Conservation (phyloP, 1,284 basidiomycete species). For the Heterobasidion irregulare region DNA sequence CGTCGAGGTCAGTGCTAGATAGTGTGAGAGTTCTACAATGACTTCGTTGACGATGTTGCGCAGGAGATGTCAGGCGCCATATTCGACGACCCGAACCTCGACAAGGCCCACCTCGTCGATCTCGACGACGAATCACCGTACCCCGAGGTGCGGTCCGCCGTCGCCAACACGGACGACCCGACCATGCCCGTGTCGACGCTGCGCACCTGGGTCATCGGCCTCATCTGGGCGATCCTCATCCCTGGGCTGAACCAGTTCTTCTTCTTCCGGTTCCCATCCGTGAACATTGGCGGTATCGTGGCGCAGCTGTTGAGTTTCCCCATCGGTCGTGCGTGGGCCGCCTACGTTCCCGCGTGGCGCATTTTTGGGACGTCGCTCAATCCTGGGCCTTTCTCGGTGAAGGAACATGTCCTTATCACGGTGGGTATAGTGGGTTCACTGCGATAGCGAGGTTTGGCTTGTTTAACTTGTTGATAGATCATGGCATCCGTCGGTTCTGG, state of each 20-base stretch:
- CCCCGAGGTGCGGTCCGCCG: constrained; percentile 58
- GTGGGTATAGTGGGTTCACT: constrained; percentile 24
- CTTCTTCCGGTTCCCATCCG: constrained; percentile 11
- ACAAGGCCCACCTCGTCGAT: constrained; percentile 2
- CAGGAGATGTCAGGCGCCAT: constrained; percentile 4
- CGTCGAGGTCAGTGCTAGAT: neutral
- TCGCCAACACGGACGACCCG: constrained; percentile 57
- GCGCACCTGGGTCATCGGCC: constrained; percentile 49
- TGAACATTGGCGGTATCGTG: constrained; percentile 27
- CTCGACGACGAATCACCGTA: constrained; percentile 37
- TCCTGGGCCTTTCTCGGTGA: constrained; percentile 48
- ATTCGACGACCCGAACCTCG: constrained; percentile 8
- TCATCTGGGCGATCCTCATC: constrained; percentile 36
- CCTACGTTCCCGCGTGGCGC: constrained; percentile 43
- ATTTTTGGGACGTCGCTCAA: constrained; percentile 53
- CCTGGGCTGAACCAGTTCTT: constrained; percentile 30
- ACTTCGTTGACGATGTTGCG: too few species aligned
- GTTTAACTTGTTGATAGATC: constrained; percentile 22
- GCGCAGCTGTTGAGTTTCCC: constrained; percentile 61
- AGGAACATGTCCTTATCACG: constrained; percentile 49
- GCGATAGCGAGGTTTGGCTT: constrained; percentile 19
- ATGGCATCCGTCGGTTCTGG: constrained; percentile 18
- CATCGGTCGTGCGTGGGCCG: constrained; percentile 52
- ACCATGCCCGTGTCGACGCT: constrained; percentile 50
- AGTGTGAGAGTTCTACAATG: neutral